Evolutionary conservation across 1,284 basidiomycete species (phyloP), one percentile per base, ranked within the genome.

Genomic region (Termitomyces sp.): DNA sequence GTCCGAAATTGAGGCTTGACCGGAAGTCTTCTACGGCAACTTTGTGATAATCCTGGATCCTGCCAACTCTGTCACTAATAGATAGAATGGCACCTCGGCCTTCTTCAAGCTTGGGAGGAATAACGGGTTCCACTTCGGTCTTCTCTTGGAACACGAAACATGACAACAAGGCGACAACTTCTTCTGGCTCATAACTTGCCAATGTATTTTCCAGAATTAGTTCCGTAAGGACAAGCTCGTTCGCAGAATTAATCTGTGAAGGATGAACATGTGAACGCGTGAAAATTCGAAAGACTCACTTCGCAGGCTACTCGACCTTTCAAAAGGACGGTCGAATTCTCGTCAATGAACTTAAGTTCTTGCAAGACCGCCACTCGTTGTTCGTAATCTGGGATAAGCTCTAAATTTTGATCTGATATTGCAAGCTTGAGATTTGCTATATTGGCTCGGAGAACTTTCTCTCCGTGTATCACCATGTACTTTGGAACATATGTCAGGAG

Each of bases 281-380:
- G 31, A 33, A 43, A 28, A 28, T 18, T 21, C 6, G 18, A 50
- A 39, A 49, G 30, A 40, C 19, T 48, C 54, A 92, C 93, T 76
- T 99, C 97, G 75, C 97, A 99, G 18, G 97, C 97, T 9, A 99
- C 97, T 43, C 97, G 83, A 10, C 97, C 97, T 67, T 99, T 99
- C 55, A 99, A 79, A 21, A 94, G 79, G 1, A 99, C 95, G 0
- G 94, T 98, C 30, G 91, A 88, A 61, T 96, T 91, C 44, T 93
- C 89, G 66, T 97, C 89, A 61, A 97, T 91, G 67, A 97, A 96
- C 57, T 90, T 85, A 21, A 99, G 79, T 49, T 91, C 89, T 65
- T 96, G 89, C 43, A 99, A 78, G 1, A 99, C 96, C 30, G 83
- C 83, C 21, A 99, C 86, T 21, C 96, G 80, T 66, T 95, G 93